phyloP scores from a whole-genome alignment of 1,284 basidiomycete genomes.

The Pseudozyma pruni region DNA sequence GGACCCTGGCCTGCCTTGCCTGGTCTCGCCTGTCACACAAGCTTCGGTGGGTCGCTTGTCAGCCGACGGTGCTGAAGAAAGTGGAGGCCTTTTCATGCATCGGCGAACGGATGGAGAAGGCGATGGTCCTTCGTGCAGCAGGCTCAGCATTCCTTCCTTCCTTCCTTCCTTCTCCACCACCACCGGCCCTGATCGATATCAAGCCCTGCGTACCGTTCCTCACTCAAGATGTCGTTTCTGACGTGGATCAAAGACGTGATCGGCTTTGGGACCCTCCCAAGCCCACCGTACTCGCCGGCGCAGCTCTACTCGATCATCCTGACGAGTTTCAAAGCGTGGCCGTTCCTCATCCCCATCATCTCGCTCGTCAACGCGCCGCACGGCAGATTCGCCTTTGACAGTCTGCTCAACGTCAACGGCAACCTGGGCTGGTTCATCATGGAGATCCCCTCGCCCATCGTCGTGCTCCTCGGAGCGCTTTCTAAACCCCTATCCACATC shows the following conservation, averaged over 20 bases:
- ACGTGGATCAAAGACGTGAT: constrained; percentile 44
- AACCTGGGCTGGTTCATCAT: constrained; percentile 81
- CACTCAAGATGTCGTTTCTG: constrained; percentile 18
- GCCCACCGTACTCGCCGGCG: constrained; percentile 46
- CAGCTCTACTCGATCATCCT: constrained; percentile 58
- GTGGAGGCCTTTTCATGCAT: too few relatives aligned
- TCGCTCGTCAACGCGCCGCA: constrained; percentile 77
- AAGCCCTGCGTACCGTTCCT: too few relatives aligned
- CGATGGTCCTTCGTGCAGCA: too few relatives aligned
- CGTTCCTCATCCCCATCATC: constrained; percentile 69
- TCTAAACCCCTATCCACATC: constrained; percentile 70
- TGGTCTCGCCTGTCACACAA: too few relatives aligned
- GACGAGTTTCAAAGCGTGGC: constrained; percentile 68
- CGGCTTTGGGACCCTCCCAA: constrained; percentile 32
- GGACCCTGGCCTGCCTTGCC: too few relatives aligned
- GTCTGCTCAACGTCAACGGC: constrained; percentile 61
- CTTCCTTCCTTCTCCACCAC: neutral
- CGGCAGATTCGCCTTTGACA: constrained; percentile 74
- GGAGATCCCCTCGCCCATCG: constrained; percentile 81
- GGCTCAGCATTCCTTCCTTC: too few relatives aligned
- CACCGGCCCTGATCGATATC: neutral
- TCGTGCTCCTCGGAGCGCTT: constrained; percentile 68
- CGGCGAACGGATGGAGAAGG: too few relatives aligned
- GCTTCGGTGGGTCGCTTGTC: too few relatives aligned
- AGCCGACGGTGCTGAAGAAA: too few relatives aligned